phyloP scores from a whole-genome alignment of 2,329 filamentous ascomycete genomes.

The Gaeumannomyces tritici region DNA sequence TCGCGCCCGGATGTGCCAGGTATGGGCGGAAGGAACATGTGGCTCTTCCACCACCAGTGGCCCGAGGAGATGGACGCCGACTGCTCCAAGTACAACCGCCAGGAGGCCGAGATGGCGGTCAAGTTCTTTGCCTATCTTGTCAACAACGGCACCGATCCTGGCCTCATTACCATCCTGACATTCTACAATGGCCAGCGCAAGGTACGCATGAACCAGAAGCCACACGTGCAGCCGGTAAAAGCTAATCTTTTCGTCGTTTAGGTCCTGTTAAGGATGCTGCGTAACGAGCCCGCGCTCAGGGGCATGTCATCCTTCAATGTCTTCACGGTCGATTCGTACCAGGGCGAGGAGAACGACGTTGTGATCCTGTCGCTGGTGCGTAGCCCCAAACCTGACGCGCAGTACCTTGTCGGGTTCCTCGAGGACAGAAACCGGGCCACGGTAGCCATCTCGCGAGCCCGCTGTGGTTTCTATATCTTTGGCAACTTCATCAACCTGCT shows the following conservation, averaged over 20 bases:
- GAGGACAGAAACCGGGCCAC: conserved; percentile 49
- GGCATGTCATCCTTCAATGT: conserved; percentile 42
- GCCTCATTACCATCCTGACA: conserved; percentile 68
- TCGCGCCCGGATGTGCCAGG: conserved; percentile 32
- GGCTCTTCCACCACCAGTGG: conserved; percentile 44
- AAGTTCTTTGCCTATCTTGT: conserved; percentile 64
- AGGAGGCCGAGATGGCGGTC: conserved; percentile 69
- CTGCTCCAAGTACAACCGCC: conserved; percentile 56
- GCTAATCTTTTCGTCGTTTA: conserved; percentile 18
- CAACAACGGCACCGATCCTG: conserved; percentile 49
- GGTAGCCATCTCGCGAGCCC: conserved; percentile 59
- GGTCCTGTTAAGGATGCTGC: conserved; percentile 42
- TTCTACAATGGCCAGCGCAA: conserved; percentile 83
- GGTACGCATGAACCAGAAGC: too few relatives aligned
- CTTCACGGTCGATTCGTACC: conserved; percentile 78
- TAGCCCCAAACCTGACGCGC: conserved; percentile 41
- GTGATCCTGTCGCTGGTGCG: conserved; percentile 74
- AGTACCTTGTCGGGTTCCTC: conserved; percentile 59
- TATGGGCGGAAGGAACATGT: conserved; percentile 27
- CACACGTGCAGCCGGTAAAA: conserved; percentile 31
- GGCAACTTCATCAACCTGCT: conserved; percentile 56
- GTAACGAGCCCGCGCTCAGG: conserved; percentile 13
- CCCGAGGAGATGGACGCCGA: conserved; percentile 53
- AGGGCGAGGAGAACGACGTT: conserved; percentile 84
- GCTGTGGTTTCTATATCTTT: conserved; percentile 74